phyloP scores from a whole-genome alignment of 495 filamentous ascomycete genomes.

The Annulohypoxylon moriforme region DNA sequence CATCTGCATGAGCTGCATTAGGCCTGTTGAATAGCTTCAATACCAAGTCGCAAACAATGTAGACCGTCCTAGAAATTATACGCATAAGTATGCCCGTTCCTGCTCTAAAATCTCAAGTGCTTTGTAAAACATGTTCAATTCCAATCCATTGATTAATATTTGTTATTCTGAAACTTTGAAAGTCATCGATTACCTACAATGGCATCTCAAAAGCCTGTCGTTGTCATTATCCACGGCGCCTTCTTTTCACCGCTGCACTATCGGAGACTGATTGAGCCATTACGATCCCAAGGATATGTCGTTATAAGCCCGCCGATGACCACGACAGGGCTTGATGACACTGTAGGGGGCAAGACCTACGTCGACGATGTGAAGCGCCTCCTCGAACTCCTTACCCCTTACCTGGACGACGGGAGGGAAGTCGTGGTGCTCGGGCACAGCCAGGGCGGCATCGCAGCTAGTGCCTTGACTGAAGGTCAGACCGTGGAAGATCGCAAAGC shows the following conservation, averaged over 20 bases:
- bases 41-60: neutral
- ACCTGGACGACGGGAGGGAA: slow-evolving; percentile 45
- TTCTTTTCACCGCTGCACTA: slow-evolving; percentile 60
- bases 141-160: neutral
- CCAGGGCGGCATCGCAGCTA: slow-evolving; percentile 45
- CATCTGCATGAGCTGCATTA: neutral
- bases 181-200: slow-evolving; percentile 21
- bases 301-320: slow-evolving; percentile 45
- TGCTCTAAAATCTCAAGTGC: neutral
- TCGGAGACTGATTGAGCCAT: slow-evolving; percentile 48
- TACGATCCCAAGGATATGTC: slow-evolving; percentile 50
- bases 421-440: slow-evolving; percentile 46
- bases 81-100: neutral
- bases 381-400: slow-evolving; percentile 28
- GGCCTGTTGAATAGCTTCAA: neutral
- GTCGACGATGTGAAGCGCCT: slow-evolving; percentile 40
- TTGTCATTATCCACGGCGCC: slow-evolving; percentile 60
- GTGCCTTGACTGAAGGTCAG: slow-evolving; percentile 43
- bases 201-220: slow-evolving; percentile 49
- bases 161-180: neutral
- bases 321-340: slow-evolving; percentile 36
- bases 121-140: slow-evolving; percentile 14
- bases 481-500: slow-evolving; percentile 48
- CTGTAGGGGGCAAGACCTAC: slow-evolving; percentile 29
- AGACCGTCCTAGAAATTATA: neutral